Evolutionary conservation across 1,139 yeast genomes (phyloP), one percentile per base, ranked within the genome.

Genomic region (Candida mesenterica): DNA sequence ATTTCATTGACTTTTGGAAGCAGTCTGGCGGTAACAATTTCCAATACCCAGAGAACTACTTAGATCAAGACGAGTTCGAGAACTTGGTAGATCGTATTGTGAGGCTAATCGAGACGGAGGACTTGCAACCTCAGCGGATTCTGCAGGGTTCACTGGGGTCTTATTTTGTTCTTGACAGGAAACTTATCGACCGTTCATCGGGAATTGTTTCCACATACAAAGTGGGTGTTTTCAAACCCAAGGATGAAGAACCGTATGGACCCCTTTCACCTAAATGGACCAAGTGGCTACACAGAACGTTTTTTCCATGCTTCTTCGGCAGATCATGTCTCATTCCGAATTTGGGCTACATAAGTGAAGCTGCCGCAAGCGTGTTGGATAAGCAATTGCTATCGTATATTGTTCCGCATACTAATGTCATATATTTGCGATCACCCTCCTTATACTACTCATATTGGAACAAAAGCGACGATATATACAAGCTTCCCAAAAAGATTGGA

Each of bases 241-340:
- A 82, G 51, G 88, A 82, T 55, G 92, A 83, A 55, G 90, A 83
- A 46, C 92, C 90, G 0, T 83, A 83, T 50, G 92, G 90, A 0
- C 87, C 89, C 0, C 52, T 83, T 36, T 79, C 85, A 4, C 90
- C 90, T 0, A 83, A 83, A 53, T 81, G 90, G 89, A 76, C 86
- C 2, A 83, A 83, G 58, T 83, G 90, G 90, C 55, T 82, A 6
- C 90, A 83, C 52, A 59, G 90, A 42, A 83, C 82, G 20, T 70
- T 82, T 43, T 83, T 82, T 41, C 90, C 90, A 1, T 83, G 89
- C 49, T 82, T 80, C 51, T 83, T 83, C 58, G 90, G 92, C 3
- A 57, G 92, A 37, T 75, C 84, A 25, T 82, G 89, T 49, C 59
- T 83, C 39, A 81, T 83, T 18, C 88, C 88, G 0, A 83, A 83